A percentile compares a stretch with the other conserved stretches of the same genome.
phyloP scores from a whole-genome alignment of 306 rosid species.

The Ochetophila trinervis region DNA sequence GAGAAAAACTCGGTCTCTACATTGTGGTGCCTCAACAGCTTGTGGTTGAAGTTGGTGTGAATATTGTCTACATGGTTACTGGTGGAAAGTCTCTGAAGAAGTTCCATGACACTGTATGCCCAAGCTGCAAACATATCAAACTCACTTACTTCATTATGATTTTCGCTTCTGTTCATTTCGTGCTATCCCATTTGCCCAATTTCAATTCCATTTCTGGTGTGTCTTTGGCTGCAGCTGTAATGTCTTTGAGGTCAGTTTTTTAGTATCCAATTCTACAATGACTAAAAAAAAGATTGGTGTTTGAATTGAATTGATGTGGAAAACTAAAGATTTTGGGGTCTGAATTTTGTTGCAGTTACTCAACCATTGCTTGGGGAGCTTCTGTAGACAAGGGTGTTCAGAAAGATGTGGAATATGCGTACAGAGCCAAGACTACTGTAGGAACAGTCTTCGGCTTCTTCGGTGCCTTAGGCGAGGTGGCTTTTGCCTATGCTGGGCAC shows the following conservation, averaged over 20 bases:
- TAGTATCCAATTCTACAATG: no score
- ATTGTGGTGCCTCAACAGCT: slow-evolving; percentile 67
- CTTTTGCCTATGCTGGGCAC: slow-evolving; percentile 96
- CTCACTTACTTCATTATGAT: slow-evolving; percentile 51
- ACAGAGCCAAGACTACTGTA: slow-evolving; percentile 34
- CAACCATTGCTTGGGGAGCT: slow-evolving; percentile 86
- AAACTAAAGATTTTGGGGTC: no score
- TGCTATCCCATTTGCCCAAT: slow-evolving; percentile 58
- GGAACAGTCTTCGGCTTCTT: slow-evolving; percentile 67
- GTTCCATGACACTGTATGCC: slow-evolving; percentile 35
- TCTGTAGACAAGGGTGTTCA: slow-evolving; percentile 57
- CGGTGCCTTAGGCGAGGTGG: slow-evolving; percentile 67
- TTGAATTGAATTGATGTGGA: no score
- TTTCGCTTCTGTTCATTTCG: slow-evolving; percentile 57
- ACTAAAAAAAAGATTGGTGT: no score
- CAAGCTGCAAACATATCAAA: slow-evolving; percentile 32
- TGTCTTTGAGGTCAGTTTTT: slow-evolving; percentile 48
- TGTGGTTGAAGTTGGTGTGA: slow-evolving; percentile 40
- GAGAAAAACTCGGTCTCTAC: slow-evolving; percentile 57
- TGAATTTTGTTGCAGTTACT: slow-evolving; percentile 52
- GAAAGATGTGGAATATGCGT: slow-evolving; percentile 52
- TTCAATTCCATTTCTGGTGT: slow-evolving; percentile 49
- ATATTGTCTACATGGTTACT: slow-evolving; percentile 57
- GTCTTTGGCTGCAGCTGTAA: slow-evolving; percentile 43
- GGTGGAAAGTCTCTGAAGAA: slow-evolving; percentile 55